Evolutionary conservation across 148 eudicot genomes (phyloP), one percentile per base, ranked within the genome.

Genomic region (Euryodendron excelsum): DNA sequence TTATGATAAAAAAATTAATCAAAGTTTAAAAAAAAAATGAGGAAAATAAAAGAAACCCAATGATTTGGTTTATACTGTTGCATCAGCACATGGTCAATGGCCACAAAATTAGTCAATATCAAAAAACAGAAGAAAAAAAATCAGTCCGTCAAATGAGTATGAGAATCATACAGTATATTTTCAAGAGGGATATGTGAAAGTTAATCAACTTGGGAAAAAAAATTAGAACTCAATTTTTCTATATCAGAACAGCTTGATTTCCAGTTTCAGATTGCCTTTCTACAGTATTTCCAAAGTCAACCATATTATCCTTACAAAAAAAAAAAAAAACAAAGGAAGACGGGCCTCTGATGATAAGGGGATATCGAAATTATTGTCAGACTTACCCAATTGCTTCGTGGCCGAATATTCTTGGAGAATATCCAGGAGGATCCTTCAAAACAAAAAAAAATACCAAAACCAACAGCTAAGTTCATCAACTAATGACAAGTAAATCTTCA

Each of bases 321-420:
- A 25, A 30, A 17, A 63, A 15, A 7, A 31, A 63, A 31, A 14
- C 0, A 63, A 14, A 12, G 5, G 14, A 1, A 37, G 37, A 27
- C 6, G 37, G 48, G 25, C 47, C 1, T 5, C 13, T 2, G 18
- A 30, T 25, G 5, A 61, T 21, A 61, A 59, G 18, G 33, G 44
- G 73, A 20, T 36, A 52, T 15, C 39, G 37, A 52, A 21, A 27
- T 13, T 17, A 55, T n/a, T 34, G 31, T 81, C n/a, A n/a, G n/a
- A n/a, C n/a, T n/a, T 92, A 94, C 98, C 98, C 98, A 47, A 89
- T 81, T 58, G 97, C 92, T 86, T 94, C 98, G 73, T 94, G 98
- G 50, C 98, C 98, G 25, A 94, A 67, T 25, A 94, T 94, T 80
- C 92, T 86, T 70, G 98, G 98, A 79, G 87, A 90, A 79, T 36